These are phyloP conservation scores for Amanita jacksonii DNA, from an alignment of 768 basidiomycete species.

Conservation along the genomic window DNA sequence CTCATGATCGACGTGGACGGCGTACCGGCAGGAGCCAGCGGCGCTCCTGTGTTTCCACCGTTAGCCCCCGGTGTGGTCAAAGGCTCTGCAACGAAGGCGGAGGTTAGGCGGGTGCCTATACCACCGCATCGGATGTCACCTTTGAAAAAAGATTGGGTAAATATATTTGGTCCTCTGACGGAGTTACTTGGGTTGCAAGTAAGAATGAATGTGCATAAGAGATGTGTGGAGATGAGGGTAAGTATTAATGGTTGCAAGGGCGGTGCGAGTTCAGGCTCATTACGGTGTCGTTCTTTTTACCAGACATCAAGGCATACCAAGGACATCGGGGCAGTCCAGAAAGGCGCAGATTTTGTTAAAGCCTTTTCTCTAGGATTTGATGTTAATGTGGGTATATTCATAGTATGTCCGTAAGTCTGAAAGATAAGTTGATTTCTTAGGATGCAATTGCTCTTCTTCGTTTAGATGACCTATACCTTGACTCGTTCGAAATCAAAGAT, in stretches of 20 bases:
- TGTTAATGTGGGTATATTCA: conserved; percentile 58
- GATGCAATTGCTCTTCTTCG: conserved; percentile 93
- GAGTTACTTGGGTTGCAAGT: conserved; percentile 94
- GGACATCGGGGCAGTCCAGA: conserved; percentile 88
- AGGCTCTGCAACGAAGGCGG: conserved; percentile 74
- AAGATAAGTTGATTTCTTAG: conserved; percentile 28
- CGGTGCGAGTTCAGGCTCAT: background rate
- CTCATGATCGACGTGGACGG: conserved; percentile 45
- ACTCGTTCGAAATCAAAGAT: conserved; percentile 98
- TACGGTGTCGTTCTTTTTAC: background rate
- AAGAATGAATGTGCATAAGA: conserved; percentile 88
- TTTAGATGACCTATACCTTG: conserved; percentile 94
- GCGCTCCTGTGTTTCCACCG: conserved; percentile 31
- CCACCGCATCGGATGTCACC: conserved; percentile 98
- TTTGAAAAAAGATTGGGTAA: conserved; percentile 92
- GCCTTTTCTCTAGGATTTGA: conserved; percentile 94
- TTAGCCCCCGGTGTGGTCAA: conserved; percentile 46
- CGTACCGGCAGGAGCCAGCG: conserved; percentile 48
- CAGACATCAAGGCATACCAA: conserved; percentile 94
- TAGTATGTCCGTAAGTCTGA: background rate
- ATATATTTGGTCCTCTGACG: conserved; percentile 90
- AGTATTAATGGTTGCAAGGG: conserved; percentile 19
- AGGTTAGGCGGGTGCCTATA: conserved; percentile 82
- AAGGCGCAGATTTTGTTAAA: conserved; percentile 95
- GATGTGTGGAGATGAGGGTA: conserved; percentile 89